Percentiles rank a stretch among this genome's conserved stretches.
Conservation (phyloP, 1,284 basidiomycete species). For the Takashimella koratensis region DNA sequence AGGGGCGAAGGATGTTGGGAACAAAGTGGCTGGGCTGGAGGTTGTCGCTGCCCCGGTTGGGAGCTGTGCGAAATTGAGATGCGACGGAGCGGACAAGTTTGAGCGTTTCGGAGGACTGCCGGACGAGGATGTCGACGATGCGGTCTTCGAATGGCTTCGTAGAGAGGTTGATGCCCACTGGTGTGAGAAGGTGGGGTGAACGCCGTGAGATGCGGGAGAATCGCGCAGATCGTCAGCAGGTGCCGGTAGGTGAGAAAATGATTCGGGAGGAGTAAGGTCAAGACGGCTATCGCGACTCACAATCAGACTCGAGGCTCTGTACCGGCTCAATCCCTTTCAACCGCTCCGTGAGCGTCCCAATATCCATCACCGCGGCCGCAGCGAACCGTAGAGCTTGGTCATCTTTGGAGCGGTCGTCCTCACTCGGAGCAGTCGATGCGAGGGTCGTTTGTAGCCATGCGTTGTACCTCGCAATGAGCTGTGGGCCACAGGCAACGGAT, state of each 20-base stretch:
- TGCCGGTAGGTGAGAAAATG: no score
- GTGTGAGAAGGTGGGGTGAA: constrained; percentile 13
- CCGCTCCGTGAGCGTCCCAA: constrained; percentile 23
- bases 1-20: constrained; percentile 69
- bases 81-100: constrained; percentile 83
- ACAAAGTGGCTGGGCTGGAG: constrained; percentile 73
- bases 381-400: constrained; percentile 31
- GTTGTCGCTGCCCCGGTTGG: constrained; percentile 54
- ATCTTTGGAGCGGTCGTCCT: constrained; percentile 52
- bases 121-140: constrained; percentile 67
- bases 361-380: constrained; percentile 32
- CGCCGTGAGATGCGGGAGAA: not conserved
- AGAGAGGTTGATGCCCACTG: constrained; percentile 6
- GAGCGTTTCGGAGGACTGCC: constrained; percentile 77
- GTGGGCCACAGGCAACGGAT: constrained; percentile 1
- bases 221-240: no score
- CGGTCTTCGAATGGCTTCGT: constrained; percentile 54
- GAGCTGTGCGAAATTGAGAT: constrained; percentile 64
- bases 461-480: constrained; percentile 74
- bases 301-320: constrained; percentile 9
- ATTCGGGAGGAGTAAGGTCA: not conserved
- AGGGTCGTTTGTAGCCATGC: constrained; percentile 60
- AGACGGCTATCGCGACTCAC: constrained; percentile 11
- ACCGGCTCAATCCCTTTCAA: constrained; percentile 16
- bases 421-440: constrained; percentile 47